Base-by-base conservation (phyloP, 176 grass and related monocot genomes). In the Avena sativa region DNA sequence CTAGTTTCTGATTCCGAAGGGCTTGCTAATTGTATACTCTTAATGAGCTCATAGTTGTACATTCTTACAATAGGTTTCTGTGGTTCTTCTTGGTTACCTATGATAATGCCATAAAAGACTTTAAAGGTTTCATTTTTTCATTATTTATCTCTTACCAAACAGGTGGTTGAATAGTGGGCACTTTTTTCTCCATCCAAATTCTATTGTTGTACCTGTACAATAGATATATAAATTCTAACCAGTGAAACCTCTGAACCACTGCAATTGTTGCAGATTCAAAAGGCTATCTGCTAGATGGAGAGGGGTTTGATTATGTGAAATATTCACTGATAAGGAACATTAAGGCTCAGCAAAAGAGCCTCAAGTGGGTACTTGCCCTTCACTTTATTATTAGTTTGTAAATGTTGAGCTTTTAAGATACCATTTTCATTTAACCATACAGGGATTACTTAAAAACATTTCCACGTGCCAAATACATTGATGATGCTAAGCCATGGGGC, bases 391-490 rank as follows among this genome's bases (percentile, higher is more conserved):
- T 63, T 71, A 73, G 73, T 65, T 78, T 66, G 25, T 87, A 59
- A 47, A 80, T 57, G 20, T 86, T 51, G 21, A 84, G 71, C 57
- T 91, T 86, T 86, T 92, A 16, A 91, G 13, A 76, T 64, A 23
- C 19, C n/a, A 49, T 83, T 87, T 87, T 58, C 78, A 86, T 88
- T 85, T 81, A 71, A 89, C 73, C 83, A 66, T 62, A 50, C 90
- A 99, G 97, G 92, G 97, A 99, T 9, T 99, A 99, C 86, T 83
- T 94, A 76, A 99, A 97, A 90, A 93, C 94, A 73, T 94, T 93
- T 92, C 85, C 91, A 76, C 89, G 84, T 76, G 97, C 97, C 43
- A 97, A 97, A 74, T 97, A 92, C 52, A 87, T 94, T 44, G 89
- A 96, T 85, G 92, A 94, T 89, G 87, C 89, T 86, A 99, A 94